Percentiles rank a stretch among this genome's conserved stretches.
Conservation (phyloP, 75 land plant species). For the Adiantum capillusveneris region DNA sequence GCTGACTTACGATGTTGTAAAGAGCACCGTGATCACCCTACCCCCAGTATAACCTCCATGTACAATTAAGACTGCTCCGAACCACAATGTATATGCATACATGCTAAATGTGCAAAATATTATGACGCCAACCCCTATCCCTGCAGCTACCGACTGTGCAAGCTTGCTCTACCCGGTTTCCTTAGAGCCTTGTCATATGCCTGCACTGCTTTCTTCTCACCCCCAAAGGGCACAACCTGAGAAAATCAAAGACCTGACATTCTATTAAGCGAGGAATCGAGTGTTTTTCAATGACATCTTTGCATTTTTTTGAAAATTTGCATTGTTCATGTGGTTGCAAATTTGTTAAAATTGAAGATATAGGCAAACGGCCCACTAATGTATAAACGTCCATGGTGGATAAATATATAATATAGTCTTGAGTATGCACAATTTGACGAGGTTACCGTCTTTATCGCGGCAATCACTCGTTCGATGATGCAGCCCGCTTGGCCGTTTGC, state of each 20-base stretch:
- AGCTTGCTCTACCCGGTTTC: no score
- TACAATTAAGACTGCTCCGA: slow-evolving; percentile 48
- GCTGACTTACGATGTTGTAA: no score
- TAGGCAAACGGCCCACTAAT: no score
- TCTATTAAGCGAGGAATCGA: no score
- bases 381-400: no score
- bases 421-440: no score
- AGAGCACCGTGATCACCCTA: slow-evolving; percentile 51
- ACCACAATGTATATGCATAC: slow-evolving; percentile 52
- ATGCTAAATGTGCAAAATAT: slow-evolving; percentile 26
- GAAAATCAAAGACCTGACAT: no score
- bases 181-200: slow-evolving; percentile 13
- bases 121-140: slow-evolving; percentile 24
- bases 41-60: slow-evolving; percentile 65
- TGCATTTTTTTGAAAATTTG: no score
- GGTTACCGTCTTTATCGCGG: slow-evolving; percentile 25
- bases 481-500: slow-evolving; percentile 9
- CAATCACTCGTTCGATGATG: slow-evolving; percentile 21
- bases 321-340: no score
- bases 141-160: slow-evolving; percentile 26
- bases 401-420: no score
- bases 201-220: slow-evolving; percentile 8
- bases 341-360: no score
- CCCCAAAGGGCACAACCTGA: slow-evolving; percentile 21
- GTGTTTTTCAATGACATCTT: no score